Evolutionary conservation across 164 flowering plant genomes (phyloP), one percentile per base, ranked within the genome.

Genomic region (Umbellularia californica): DNA sequence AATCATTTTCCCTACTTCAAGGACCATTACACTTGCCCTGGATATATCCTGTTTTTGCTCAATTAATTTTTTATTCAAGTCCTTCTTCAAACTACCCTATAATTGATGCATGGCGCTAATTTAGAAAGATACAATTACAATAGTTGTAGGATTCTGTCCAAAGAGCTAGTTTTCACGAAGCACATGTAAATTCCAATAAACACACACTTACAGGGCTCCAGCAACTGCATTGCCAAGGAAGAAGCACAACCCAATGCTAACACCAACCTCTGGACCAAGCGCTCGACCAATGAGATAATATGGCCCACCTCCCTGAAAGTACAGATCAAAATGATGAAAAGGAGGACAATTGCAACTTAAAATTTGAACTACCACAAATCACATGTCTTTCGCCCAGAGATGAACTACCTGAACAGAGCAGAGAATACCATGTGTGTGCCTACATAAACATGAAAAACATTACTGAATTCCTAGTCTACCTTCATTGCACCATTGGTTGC

Each of bases 401-500:
- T 15, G 2, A 15, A 3, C 41, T 30, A 10, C 58, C 17, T 41
- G 66, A 14, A n/a, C 41, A 55, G 6, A 55, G 60, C 60, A 55
- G 20, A 55, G 60, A 55, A 55, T 17, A 64, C 28, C 24, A 64
- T 10, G 27, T 2, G n/a, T 20, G 13, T 64, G 12, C 3, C 25
- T 22, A 22, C 25, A 35, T 14, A 19, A 68, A 30, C 33, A 70
- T 22, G 35, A 50, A 20, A 47, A 50, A 20, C 47, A 14, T 20
- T 11, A 50, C 60, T 14, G 60, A 15, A 55, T 22, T 47, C 25
- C 19, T 58, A 74, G 17, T 28, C 6, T 81, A 95, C 99, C 98
- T 93, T 95, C 99, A 95, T 95, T 70, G 99, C 99, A 76, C 99
- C 99, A 87, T 95, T 95, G 52, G 99, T 93, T 63, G 99, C 97